Conservation (phyloP, 305 asterid genomes). For the Fraxinus xanthoxyloides region DNA sequence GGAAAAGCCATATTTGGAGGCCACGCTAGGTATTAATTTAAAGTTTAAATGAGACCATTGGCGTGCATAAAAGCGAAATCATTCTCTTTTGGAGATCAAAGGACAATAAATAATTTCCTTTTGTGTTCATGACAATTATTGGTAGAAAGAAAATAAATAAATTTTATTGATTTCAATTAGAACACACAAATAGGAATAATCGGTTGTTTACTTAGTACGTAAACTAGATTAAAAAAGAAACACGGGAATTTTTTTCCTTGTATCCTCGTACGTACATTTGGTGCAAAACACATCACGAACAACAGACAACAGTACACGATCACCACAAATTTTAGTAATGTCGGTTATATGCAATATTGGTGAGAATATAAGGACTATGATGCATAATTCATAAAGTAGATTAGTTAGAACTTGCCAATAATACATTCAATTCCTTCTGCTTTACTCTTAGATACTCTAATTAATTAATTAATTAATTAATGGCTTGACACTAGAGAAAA, state of each 20-base stretch:
- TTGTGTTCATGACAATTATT: background rate
- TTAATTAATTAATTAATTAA: background rate
- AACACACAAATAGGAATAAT: background rate
- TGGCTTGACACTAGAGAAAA: background rate
- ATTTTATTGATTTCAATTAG: background rate
- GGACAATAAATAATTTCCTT: background rate
- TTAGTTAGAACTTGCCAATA: background rate
- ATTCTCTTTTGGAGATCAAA: background rate
- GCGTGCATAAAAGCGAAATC: background rate
- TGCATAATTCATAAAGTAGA: background rate
- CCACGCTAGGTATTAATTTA: background rate
- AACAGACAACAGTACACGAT: background rate
- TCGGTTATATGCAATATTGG: background rate
- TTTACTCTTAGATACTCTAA: background rate
- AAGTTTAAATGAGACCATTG: background rate
- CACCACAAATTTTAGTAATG: background rate
- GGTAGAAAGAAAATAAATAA: background rate
- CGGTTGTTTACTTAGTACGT: background rate
- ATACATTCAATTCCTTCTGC: background rate
- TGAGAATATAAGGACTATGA: background rate
- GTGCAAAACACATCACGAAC: background rate
- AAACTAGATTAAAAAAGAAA: background rate
- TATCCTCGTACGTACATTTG: background rate
- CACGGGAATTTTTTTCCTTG: background rate
- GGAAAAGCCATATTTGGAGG: background rate